A percentile compares a stretch with the other conserved stretches of the same genome.
Conservation (phyloP, 108 stramenopile genomes). For the Nitzschia putrida region DNA sequence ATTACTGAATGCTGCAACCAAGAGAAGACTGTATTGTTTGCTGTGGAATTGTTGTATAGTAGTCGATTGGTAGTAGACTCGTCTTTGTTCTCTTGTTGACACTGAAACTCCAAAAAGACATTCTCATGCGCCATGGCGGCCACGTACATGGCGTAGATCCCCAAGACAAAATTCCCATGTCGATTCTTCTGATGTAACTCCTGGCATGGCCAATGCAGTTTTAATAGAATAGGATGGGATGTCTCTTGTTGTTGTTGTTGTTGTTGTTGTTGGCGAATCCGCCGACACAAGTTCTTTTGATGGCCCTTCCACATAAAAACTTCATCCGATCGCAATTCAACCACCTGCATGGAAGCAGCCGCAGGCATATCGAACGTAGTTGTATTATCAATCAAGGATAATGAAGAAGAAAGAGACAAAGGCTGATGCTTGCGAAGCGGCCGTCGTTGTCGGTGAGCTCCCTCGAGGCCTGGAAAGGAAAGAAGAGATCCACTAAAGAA, state of each 20-base stretch:
- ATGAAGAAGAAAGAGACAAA: too few relatives aligned
- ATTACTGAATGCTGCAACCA: constrained; percentile 17
- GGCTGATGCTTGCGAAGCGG: too few relatives aligned
- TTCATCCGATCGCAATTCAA: constrained; percentile 1
- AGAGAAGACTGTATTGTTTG: constrained; percentile 14
- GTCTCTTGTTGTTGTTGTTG: neutral
- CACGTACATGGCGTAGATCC: constrained; percentile 33
- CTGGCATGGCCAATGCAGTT: constrained; percentile 6
- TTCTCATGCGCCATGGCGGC: constrained; percentile 21
- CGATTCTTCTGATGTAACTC: constrained; percentile 4
- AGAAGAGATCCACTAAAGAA: too few relatives aligned
- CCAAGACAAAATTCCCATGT: constrained; percentile 28
- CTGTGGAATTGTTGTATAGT: neutral
- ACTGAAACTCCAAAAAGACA: constrained; percentile 22
- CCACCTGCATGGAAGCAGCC: too few relatives aligned
- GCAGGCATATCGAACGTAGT: too few relatives aligned
- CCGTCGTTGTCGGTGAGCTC: too few relatives aligned
- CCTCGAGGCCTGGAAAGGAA: too few relatives aligned
- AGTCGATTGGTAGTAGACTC: neutral
- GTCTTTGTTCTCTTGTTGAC: constrained; percentile 7
- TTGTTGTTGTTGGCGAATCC: constrained; percentile 17
- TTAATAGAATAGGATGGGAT: neutral
- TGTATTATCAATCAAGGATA: too few relatives aligned
- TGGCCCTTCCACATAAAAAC: constrained; percentile 28
- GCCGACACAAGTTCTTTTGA: constrained; percentile 23